Evolutionary conservation across 257 asterid genomes (phyloP).

Genomic region (Salvia hispanica): DNA sequence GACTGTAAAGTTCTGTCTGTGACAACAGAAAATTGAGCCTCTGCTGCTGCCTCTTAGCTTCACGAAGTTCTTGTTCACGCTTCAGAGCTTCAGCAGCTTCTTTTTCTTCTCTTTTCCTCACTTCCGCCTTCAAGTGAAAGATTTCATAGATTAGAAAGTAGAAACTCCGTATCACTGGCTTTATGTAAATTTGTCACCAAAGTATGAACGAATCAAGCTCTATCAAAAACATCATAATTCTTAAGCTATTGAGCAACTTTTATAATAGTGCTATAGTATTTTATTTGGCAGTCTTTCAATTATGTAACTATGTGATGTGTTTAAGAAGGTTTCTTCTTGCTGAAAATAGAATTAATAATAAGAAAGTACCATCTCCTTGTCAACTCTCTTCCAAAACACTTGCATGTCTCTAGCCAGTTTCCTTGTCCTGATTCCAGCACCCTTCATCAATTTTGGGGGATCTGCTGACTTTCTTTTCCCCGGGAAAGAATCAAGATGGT

Average conservation of each 20-base stretch:
- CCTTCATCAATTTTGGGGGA: conserved; percentile 86
- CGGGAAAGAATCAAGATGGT: conserved; percentile 39
- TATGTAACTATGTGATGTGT: conserved; percentile 13
- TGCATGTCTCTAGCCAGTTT: conserved; percentile 93
- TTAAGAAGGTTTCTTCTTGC: conserved; percentile 1
- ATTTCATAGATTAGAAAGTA: conserved; percentile 26
- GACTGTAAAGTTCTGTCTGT: conserved; percentile 98
- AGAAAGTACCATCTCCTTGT: conserved; percentile 89
- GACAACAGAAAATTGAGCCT: conserved; percentile 95
- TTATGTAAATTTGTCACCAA: conserved; percentile 20
- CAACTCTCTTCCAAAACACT: conserved; percentile 96
- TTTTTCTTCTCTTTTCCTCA: conserved; percentile 93
- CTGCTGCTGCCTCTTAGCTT: conserved; percentile 97
- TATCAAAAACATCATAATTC: neutral
- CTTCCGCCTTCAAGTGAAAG: conserved; percentile 72
- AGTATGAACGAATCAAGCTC: conserved; percentile 18
- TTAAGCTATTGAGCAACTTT: neutral
- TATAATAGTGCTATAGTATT: neutral
- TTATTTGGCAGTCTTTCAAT: conserved; percentile 7
- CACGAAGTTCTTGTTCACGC: conserved; percentile 99
- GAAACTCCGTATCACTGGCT: neutral
- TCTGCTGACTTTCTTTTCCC: conserved; percentile 92
- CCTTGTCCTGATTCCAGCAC: conserved; percentile 86
- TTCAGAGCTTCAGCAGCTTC: conserved; percentile 99
- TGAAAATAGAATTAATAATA: conserved; percentile 19